phyloP scores from a whole-genome alignment of 345 rosid genomes.

The Barbarea vulgaris region DNA sequence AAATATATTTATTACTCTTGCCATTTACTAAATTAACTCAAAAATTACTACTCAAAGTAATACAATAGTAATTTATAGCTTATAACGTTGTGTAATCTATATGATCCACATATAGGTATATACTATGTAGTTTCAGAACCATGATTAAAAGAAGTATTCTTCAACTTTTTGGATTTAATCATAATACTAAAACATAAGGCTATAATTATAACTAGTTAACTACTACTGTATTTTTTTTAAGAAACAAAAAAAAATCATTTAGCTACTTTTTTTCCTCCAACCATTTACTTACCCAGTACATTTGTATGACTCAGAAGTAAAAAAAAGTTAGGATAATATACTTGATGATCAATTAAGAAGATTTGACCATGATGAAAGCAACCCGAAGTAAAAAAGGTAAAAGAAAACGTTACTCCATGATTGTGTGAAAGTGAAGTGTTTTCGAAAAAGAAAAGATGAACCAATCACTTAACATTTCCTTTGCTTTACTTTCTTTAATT shows the following conservation, averaged over 20 bases:
- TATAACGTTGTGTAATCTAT: no score
- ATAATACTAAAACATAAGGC: no score
- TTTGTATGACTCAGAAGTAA: neutral
- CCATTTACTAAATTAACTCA: no score
- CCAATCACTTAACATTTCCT: slow-evolving; percentile 7
- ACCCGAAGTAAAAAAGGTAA: neutral
- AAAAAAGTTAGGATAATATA: neutral
- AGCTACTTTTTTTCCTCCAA: neutral
- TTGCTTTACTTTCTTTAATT: slow-evolving; percentile 27
- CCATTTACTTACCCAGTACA: neutral
- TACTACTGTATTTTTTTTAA: neutral
- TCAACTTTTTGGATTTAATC: no score
- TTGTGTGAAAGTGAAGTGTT: slow-evolving; percentile 19
- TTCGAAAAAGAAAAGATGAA: slow-evolving; percentile 5
- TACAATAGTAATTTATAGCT: no score
- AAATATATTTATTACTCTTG: no score
- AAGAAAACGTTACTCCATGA: slow-evolving; percentile 34
- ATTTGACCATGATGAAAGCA: slow-evolving; percentile 11
- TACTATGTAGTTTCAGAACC: no score
- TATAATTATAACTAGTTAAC: no score
- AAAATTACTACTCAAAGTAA: no score
- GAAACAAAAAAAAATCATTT: neutral
- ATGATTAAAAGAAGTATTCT: no score
- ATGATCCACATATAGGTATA: no score
- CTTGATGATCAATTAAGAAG: slow-evolving; percentile 3